Conservation (phyloP, 208 protist genomes). For the Crithidia sp. region DNA sequence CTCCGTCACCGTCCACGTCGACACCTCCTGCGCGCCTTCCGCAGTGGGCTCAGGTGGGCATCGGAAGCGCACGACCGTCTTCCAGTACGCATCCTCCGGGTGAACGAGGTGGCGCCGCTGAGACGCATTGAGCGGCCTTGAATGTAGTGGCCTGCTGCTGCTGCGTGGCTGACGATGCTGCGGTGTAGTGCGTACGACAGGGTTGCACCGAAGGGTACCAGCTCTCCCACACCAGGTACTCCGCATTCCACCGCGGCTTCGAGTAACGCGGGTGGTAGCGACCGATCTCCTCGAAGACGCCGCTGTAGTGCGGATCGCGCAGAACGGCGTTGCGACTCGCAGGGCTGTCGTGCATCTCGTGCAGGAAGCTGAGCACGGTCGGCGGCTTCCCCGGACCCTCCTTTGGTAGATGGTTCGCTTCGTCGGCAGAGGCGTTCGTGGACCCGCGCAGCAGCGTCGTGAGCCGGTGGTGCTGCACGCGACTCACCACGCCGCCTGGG, state of each 20-base stretch:
- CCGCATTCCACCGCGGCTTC: constrained; percentile 58
- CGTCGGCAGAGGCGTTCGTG: neutral
- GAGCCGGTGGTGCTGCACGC: constrained; percentile 55
- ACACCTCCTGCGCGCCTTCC: neutral
- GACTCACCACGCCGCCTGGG: constrained; percentile 42
- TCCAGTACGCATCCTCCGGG: constrained; percentile 50
- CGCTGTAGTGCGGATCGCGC: constrained; percentile 28
- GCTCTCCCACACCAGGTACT: constrained; percentile 70
- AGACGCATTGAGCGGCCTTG: neutral
- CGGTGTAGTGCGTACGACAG: constrained; percentile 39
- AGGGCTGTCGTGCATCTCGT: constrained; percentile 33
- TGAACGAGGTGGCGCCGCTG: neutral
- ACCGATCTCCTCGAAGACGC: constrained; percentile 61
- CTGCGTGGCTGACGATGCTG: neutral
- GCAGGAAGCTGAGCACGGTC: constrained; percentile 34
- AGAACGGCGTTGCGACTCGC: constrained; percentile 19
- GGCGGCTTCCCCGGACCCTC: neutral
- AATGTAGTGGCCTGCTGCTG: no score
- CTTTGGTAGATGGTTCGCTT: neutral
- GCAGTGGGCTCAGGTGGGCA: constrained; percentile 29
- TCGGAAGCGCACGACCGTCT: constrained; percentile 70
- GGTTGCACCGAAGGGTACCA: constrained; percentile 56
- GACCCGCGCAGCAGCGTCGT: constrained; percentile 7
- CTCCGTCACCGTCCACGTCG: constrained; percentile 70
- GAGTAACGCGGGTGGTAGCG: constrained; percentile 49